Evolutionary conservation across 1,284 basidiomycete species (phyloP).

Genomic region (Cystobasidium slooffiae): DNA sequence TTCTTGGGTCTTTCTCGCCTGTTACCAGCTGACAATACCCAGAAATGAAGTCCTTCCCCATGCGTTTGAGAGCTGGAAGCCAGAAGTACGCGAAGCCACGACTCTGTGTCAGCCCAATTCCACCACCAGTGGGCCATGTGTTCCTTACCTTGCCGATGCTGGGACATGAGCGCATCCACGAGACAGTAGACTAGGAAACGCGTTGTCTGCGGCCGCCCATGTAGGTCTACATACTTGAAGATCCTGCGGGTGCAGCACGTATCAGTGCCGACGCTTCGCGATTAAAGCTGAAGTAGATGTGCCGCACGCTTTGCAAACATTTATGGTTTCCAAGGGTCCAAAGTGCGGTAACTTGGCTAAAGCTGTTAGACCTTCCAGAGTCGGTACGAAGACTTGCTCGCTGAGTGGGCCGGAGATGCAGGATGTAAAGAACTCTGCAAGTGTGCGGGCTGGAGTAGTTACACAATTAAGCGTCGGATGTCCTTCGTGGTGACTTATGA

Average conservation of each 20-base stretch:
- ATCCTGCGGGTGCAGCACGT: constrained; percentile 61
- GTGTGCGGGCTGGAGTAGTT: constrained; percentile 69
- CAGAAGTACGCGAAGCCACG: constrained; percentile 13
- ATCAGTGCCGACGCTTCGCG: not conserved
- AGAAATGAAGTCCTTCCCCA: constrained; percentile 72
- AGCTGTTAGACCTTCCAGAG: constrained; percentile 72
- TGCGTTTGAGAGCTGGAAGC: constrained; percentile 67
- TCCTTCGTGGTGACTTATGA: too few relatives aligned
- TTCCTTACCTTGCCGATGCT: constrained; percentile 69
- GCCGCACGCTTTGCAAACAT: constrained; percentile 71
- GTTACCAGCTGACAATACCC: constrained; percentile 81
- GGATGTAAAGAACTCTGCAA: constrained; percentile 75
- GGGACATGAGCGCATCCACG: constrained; percentile 76
- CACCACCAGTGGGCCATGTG: constrained; percentile 9
- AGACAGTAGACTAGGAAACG: constrained; percentile 81
- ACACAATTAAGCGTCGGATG: not conserved
- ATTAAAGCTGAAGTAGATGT: constrained; percentile 5
- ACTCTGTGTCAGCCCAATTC: constrained; percentile 39
- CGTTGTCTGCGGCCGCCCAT: constrained; percentile 76
- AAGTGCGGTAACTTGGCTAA: constrained; percentile 71
- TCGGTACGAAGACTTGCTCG: constrained; percentile 72
- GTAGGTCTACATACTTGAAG: constrained; percentile 78
- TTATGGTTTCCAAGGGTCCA: constrained; percentile 70
- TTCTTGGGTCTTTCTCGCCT: constrained; percentile 97
- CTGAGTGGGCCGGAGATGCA: constrained; percentile 74